phyloP scores from a whole-genome alignment of 192 early-diverging fungal genomes.

The Gamsiella multidivaricata region DNA sequence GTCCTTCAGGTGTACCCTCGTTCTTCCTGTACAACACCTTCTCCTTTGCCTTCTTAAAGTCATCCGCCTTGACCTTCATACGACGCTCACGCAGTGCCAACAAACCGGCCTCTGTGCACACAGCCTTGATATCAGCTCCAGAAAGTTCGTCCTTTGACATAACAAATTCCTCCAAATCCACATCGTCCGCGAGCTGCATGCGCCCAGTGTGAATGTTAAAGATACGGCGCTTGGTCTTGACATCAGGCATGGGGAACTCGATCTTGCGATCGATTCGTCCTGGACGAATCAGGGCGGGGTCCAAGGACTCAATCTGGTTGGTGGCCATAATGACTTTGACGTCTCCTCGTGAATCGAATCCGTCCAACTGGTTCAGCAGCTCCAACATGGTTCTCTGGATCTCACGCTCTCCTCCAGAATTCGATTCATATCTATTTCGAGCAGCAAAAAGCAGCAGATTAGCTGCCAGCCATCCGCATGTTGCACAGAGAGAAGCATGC shows the following conservation, averaged over 20 bases:
- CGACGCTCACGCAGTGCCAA: conserved; percentile 96
- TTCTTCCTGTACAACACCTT: conserved; percentile 99
- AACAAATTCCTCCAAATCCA: conserved; percentile 98
- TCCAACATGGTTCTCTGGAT: conserved; percentile 99
- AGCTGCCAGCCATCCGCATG: not conserved
- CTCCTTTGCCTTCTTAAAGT: conserved; percentile 97
- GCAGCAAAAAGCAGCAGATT: not conserved
- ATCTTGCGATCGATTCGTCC: conserved; percentile 99
- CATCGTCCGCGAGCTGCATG: conserved; percentile 96
- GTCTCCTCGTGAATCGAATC: conserved; percentile 94
- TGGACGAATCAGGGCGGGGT: conserved; percentile 96
- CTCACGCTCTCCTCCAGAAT: conserved; percentile 94
- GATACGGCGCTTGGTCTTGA: conserved; percentile 97
- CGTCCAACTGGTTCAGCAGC: conserved; percentile 97
- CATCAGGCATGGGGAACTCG: conserved; percentile 97
- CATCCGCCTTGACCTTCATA: conserved; percentile 98
- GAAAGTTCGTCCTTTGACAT: conserved; percentile 99
- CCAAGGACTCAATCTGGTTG: conserved; percentile 96
- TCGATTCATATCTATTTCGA: conserved; percentile 84
- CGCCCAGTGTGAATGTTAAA: conserved; percentile 95
- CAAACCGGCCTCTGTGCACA: conserved; percentile 99
- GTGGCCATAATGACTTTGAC: conserved; percentile 99
- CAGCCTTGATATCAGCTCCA: conserved; percentile 99
- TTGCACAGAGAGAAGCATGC: not conserved
- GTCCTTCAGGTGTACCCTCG: conserved; percentile 98